These are phyloP conservation scores for Clitopilus hobsonii DNA, from an alignment of 768 basidiomycete genomes.

Conservation along the genomic window DNA sequence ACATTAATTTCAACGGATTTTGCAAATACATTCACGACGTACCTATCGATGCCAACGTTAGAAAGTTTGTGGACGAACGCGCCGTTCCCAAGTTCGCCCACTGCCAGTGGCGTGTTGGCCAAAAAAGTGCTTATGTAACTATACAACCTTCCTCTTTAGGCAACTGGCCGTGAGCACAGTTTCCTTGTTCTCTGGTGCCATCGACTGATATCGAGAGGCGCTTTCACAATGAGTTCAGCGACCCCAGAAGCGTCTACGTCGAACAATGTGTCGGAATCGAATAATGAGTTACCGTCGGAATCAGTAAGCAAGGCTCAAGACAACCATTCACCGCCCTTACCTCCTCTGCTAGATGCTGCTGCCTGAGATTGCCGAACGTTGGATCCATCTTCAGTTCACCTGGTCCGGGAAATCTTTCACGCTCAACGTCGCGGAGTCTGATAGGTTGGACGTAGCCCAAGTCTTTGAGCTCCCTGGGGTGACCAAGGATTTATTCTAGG, in stretches of 20 bases:
- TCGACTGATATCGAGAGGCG: neutral
- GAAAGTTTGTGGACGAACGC: no score
- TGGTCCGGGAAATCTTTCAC: slow-evolving; percentile 68
- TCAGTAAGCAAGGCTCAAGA: neutral
- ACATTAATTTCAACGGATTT: no score
- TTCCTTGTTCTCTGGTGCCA: no score
- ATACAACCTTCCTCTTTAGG: no score
- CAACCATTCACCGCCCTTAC: neutral
- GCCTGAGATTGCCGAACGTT: slow-evolving; percentile 29
- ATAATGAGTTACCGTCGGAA: neutral
- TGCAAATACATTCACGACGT: no score
- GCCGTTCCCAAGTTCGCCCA: no score
- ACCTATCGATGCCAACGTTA: no score
- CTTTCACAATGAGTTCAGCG: neutral
- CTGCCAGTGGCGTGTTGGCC: no score
- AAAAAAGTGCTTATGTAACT: neutral
- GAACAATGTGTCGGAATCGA: no score
- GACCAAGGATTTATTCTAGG: slow-evolving; percentile 31
- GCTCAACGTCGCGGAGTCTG: slow-evolving; percentile 71
- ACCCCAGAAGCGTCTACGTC: neutral
- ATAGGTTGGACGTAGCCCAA: slow-evolving; percentile 51
- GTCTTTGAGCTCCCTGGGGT: neutral
- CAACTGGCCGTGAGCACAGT: no score
- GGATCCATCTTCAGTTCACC: slow-evolving; percentile 63
- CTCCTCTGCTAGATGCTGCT: neutral